phyloP scores from a whole-genome alignment of 805 yeast species.

The Clavispora asparagi region DNA sequence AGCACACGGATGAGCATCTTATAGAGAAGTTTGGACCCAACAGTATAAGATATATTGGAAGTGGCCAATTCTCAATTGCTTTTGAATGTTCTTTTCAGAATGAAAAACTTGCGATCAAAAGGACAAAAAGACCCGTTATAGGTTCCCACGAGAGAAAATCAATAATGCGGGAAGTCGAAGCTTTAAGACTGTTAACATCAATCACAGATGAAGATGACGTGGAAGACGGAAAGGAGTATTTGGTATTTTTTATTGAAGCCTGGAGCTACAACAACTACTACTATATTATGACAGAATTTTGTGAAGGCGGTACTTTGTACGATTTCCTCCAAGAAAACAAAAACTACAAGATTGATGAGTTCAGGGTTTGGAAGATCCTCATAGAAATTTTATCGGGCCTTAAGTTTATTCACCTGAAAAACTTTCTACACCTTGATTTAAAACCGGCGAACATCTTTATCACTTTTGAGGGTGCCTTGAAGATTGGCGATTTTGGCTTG shows the following conservation, averaged over 20 bases:
- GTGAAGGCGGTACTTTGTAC: constrained; percentile 90
- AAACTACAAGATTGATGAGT: constrained; percentile 77
- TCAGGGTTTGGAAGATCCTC: constrained; percentile 96
- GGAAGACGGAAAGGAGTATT: constrained; percentile 68
- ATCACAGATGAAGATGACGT: constrained; percentile 37
- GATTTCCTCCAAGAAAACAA: constrained; percentile 73
- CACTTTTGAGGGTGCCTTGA: constrained; percentile 89
- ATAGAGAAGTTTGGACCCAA: constrained; percentile 44
- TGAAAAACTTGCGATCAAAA: constrained; percentile 78
- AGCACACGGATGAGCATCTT: constrained; percentile 39
- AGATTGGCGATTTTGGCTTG: constrained; percentile 96
- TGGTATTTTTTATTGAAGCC: constrained; percentile 73
- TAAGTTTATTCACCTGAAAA: constrained; percentile 67
- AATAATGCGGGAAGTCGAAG: constrained; percentile 71
- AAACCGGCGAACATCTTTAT: constrained; percentile 94
- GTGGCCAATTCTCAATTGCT: constrained; percentile 88
- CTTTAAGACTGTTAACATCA: constrained; percentile 43
- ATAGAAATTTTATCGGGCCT: constrained; percentile 79
- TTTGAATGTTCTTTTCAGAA: constrained; percentile 70
- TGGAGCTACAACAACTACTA: constrained; percentile 77
- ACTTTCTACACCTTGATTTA: constrained; percentile 79
- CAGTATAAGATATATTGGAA: constrained; percentile 67
- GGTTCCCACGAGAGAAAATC: constrained; percentile 52
- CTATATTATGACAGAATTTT: constrained; percentile 90
- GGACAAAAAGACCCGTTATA: constrained; percentile 62